Evolutionary conservation across 1,139 yeast genomes (phyloP), one percentile per base, ranked within the genome.

Genomic region (Entelexis paramagnoliae): DNA sequence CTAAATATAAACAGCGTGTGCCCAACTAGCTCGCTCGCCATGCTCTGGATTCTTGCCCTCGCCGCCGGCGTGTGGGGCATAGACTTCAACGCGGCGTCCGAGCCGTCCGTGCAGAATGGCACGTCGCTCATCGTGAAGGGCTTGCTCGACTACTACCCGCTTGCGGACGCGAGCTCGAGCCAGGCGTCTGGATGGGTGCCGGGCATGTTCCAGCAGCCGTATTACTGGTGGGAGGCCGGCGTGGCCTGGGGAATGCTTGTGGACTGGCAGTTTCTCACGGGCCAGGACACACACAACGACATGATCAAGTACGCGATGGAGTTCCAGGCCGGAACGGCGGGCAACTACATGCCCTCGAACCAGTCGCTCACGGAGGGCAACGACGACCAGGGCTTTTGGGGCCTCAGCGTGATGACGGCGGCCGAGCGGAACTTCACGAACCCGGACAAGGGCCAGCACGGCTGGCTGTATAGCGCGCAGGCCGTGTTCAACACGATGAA

Each of bases 211-310:
- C 70, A 83, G 1, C 68, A 71, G 65, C 96, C 96, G 1, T 88
- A 88, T 73, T 89, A 88, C 72, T 89, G 96, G 96, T 88, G 96
- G 96, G 91, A 88, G 70, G 95, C 96, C 34, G 97, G 97, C 63
- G 96, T 94, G 58, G 96, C 95, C 5, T 86, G 88, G 86, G 95
- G 95, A 5, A 75, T 85, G 20, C 72, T 89, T 74, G 68, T 88
- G 45, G 96, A 88, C 66, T 83, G 80, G 66, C 76, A 86, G 70
- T 81, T 66, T 63, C 81, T 74, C 63, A 79, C 86, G 72, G 77
- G 83, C 47, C 81, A 87, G 64, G 80, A 78, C 61, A 79, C 91
- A 0, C 83, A 76, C 62, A 80, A 75, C 40, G 76, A 75, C 29
- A 59, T 74, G 34, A 75, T 87, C 54, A 77, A 77, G 63, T 70